Base-by-base conservation (phyloP, 2,329 filamentous ascomycete genomes). In the Sordariomycetes sp. region DNA sequence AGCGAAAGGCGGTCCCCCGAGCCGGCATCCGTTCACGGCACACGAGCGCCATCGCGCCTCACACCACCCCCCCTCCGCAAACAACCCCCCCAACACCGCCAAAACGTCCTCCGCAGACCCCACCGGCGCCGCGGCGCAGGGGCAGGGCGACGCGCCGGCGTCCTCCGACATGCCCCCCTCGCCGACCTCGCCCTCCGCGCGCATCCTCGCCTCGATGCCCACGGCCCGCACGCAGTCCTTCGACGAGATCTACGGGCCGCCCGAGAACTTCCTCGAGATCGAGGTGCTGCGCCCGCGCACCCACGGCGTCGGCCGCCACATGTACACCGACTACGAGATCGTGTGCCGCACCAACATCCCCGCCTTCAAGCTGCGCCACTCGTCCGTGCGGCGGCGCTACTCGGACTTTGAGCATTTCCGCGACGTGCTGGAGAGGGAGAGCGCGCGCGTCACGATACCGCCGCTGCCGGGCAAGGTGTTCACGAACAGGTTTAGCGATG, bases 241-340 rank as follows among this genome's bases (percentile, higher is more conserved):
- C 70, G 94, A 99, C 76, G 94, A 99, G 80, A 96, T 97, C 72
- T 99, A 99, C 74, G 94, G 92, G 16, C 90, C 93, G 54, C 94
- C 94, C 6, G 94, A 99, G 80, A 99, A 99, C 79, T 97, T 97
- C 71, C 83, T 99, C 58, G 94, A 99, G 79, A 96, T 99, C 63
- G 94, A 99, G 80, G 90, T 97, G 66, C 88, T 88, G 70, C 94
- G 94, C 72, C 94, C 94, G 37, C 87, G 91, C 75, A 96, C 92
- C 32, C 90, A 96, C 74, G 94, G 95, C 71, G 91, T 94, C 69
- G 93, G 92, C 63, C 89, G 94, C 65, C 84, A 85, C 76, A 96
- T 96, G 91, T 97, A 97, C 79, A 99, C 94, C 58, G 94, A 95
- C 75, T 99, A 97, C 79, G 92, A 97, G 74, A 97, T 99, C 69